Evolutionary conservation across 805 yeast species (phyloP), one percentile per base, ranked within the genome.

Genomic region (Scheffersomyces lignosus): DNA sequence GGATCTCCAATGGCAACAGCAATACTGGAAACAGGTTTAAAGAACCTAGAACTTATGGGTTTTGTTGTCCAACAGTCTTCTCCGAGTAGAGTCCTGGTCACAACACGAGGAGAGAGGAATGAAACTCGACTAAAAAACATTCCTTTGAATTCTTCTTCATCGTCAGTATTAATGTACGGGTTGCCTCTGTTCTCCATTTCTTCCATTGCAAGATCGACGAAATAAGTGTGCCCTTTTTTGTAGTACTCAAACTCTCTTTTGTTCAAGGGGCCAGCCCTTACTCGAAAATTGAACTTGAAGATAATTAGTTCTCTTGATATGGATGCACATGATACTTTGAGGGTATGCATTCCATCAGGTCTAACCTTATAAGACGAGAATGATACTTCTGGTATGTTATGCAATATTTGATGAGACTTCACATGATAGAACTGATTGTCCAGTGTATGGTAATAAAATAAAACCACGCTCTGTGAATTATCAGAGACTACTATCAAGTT

Each of bases 1-100:
- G 55, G 51, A 37, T 79, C 77, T 2, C 83, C 83, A 2, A 70
- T 61, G 34, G 78, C 60, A 9, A 71, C 71, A n/a, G 59, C 51
- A 2, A 79, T 41, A 4, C 75, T 66, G 25, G 59, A 52, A 4
- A 81, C 87, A n/a, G 60, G 58, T 38, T 69, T 64, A 59, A 82
- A 81, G 37, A 54, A 64, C 4, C 45, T 45, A 1, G 62, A 52
- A 15, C 58, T 54, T 1, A 80, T 52, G 8, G 64, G 64, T 32
- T 60, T 63, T 5, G 70, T 57, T 0, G 82, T 70, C 87, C 87
- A 81, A 20, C 71, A 77, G 38, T 70, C 73, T 31, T 75, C 80
- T 6, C 59, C 59, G 17, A 77, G 36, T 8, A 66, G 37, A 2
- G 60, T 50, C 17, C 80, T 44, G 29, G 58, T 52, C 0, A 44